Percentiles rank a stretch among this genome's conserved stretches.
These are phyloP conservation scores for Baorangia bicolor DNA, from an alignment of 768 basidiomycete species.

Conservation along the genomic window DNA sequence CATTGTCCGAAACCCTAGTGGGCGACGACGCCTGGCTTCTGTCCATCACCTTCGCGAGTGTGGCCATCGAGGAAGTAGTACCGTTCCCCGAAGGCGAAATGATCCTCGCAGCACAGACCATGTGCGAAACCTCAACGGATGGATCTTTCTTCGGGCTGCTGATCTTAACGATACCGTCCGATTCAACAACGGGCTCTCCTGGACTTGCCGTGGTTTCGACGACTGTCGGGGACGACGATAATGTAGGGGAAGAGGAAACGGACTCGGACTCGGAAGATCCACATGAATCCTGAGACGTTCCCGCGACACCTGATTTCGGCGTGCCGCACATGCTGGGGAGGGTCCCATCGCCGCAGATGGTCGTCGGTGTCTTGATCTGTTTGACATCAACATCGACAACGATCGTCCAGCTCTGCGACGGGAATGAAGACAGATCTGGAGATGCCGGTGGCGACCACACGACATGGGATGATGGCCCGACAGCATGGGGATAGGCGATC, in stretches of 20 bases:
- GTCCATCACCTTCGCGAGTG: neutral
- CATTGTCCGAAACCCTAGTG: neutral
- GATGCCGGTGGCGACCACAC: neutral
- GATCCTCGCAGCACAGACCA: neutral
- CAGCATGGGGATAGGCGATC: neutral
- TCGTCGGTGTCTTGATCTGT: neutral
- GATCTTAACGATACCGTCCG: neutral
- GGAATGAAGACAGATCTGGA: conserved; percentile 2
- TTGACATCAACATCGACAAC: neutral
- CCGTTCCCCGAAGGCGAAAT: neutral
- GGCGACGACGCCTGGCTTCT: neutral
- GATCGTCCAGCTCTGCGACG: conserved; percentile 5
- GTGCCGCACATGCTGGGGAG: too few relatives aligned
- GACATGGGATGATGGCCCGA: too few relatives aligned
- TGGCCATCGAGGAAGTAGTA: neutral
- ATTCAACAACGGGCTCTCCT: neutral
- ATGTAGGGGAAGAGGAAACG: neutral
- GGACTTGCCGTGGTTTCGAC: neutral
- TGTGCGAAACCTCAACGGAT: neutral
- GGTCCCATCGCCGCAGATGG: neutral
- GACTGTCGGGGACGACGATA: neutral
- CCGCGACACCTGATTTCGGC: too few relatives aligned
- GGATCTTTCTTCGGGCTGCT: neutral
- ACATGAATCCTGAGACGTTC: neutral
- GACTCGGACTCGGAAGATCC: neutral